Evolutionary conservation across 768 basidiomycete genomes (phyloP).

Genomic region (Brasilioporus rufonigricans): DNA sequence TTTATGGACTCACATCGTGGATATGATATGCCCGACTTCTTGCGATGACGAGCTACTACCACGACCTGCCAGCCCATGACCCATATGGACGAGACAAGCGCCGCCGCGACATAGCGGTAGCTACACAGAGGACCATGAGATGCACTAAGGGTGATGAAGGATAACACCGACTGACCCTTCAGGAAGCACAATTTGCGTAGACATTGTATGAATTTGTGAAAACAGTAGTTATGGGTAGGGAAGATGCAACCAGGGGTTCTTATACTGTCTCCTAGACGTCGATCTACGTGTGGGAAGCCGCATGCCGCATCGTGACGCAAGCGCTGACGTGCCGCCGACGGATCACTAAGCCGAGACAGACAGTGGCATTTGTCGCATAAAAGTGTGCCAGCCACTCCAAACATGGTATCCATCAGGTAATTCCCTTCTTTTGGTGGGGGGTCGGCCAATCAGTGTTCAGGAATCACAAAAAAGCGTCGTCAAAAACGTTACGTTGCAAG

Average conservation of each 20-base stretch:
- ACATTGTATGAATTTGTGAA: not conserved
- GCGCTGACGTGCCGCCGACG: not conserved
- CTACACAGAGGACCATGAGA: not conserved
- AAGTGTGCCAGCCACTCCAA: too few relatives aligned
- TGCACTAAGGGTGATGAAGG: not conserved
- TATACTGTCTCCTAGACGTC: not conserved
- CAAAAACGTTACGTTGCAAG: too few relatives aligned
- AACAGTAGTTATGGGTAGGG: not conserved
- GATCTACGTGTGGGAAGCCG: not conserved
- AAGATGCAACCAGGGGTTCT: not conserved
- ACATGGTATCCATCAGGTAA: too few relatives aligned
- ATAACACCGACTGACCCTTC: not conserved
- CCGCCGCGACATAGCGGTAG: slow-evolving; percentile 2
- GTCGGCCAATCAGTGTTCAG: too few relatives aligned
- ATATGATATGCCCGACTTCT: slow-evolving; percentile 27
- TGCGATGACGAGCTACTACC: slow-evolving; percentile 25
- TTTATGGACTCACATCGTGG: slow-evolving; percentile 32
- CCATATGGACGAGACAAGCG: slow-evolving; percentile 24
- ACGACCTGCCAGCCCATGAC: slow-evolving; percentile 26
- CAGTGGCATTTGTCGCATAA: too few relatives aligned
- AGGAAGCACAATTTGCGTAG: not conserved
- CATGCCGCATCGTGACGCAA: not conserved
- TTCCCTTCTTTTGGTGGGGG: too few relatives aligned
- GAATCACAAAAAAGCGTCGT: too few relatives aligned
- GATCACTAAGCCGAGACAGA: too few relatives aligned